phyloP scores from a whole-genome alignment of 345 rosid genomes.

The Bretschneidera sinensis region DNA sequence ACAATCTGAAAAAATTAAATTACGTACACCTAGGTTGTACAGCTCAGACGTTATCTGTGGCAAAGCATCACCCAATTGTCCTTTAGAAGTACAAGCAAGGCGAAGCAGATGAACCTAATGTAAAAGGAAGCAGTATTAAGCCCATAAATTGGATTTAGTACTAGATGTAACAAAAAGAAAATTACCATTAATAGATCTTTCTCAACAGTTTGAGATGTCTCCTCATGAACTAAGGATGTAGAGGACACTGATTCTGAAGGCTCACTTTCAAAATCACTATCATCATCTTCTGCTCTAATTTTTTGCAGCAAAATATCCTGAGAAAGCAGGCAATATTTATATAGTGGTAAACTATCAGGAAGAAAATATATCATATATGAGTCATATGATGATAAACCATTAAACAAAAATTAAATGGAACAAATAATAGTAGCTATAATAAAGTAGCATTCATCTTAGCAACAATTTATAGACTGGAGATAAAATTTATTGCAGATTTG shows the following conservation, averaged over 20 bases:
- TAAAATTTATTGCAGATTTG: too few species aligned
- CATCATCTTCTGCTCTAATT: constrained; percentile 30
- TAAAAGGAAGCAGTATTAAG: constrained; percentile 6
- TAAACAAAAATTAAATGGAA: not conserved
- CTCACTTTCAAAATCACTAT: constrained; percentile 35
- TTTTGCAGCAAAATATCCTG: constrained; percentile 23
- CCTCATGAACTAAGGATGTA: constrained; percentile 36
- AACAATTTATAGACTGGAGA: too few species aligned
- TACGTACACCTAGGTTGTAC: constrained; percentile 74
- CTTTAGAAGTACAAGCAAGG: constrained; percentile 76
- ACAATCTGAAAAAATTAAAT: not conserved
- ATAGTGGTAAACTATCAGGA: not conserved
- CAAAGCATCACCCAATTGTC: constrained; percentile 56
- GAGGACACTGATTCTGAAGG: constrained; percentile 45
- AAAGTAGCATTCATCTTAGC: not conserved
- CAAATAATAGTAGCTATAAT: not conserved
- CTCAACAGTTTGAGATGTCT: constrained; percentile 43
- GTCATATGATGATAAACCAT: not conserved
- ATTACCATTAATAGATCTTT: constrained; percentile 75
- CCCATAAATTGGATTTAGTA: constrained; percentile 9
- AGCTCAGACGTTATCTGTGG: constrained; percentile 71
- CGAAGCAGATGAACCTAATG: constrained; percentile 78
- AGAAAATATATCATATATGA: not conserved
- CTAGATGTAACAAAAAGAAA: constrained; percentile 6
- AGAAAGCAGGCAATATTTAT: constrained; percentile 10